Evolutionary conservation across 163 green algal genomes (phyloP), one percentile per base, ranked within the genome.

Genomic region (Trebouxia gelatinosa): DNA sequence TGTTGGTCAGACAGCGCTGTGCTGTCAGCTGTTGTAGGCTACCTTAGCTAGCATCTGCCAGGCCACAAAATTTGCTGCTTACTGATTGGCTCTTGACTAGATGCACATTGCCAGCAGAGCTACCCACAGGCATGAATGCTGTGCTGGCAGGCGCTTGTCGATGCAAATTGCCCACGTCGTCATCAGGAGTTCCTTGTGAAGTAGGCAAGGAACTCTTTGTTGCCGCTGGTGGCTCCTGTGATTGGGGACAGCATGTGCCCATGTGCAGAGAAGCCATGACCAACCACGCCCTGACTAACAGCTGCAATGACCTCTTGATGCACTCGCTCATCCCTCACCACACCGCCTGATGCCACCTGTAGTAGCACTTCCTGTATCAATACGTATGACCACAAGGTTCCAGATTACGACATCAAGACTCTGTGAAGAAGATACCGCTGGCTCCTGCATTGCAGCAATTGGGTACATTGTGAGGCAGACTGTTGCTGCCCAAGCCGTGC

Each of bases 121-220:
- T 28, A 28, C 48, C 26, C 48, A 59, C 48, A 19, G 26, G 23
- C 2, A 59, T 19, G 19, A 59, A 28, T 19, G 19, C 48, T 3
- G 3, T 3, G 3, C 48, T 29, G 48, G 48, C 48, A 59, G 26
- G 23, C 19, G 26, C 48, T 23, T 59, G 48, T 23, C 48, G 26
- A 2, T 59, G 19, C 19, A 67, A 37, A 4, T 37, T n/a, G 13
- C 0, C 58, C 26, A 1, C 23, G 48, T 19, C 48, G 23, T 19
- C 48, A 67, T 2, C 34, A n/a, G n/a, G n/a, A n/a, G n/a, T n/a
- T n/a, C n/a, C 58, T 67, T 26, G 23, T 48, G 62, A 97, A 97
- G 78, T 95, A 82, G 0, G 90, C 91, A 19, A 98, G 82, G 71
- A 97, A 98, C 84, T 98, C 95, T n/a, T 75, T 94, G 82, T 98